A percentile compares a stretch with the other conserved stretches of the same genome.
These are phyloP conservation scores for Escallonia rubra DNA, from an alignment of 129 eudicot species.

Conservation along the genomic window DNA sequence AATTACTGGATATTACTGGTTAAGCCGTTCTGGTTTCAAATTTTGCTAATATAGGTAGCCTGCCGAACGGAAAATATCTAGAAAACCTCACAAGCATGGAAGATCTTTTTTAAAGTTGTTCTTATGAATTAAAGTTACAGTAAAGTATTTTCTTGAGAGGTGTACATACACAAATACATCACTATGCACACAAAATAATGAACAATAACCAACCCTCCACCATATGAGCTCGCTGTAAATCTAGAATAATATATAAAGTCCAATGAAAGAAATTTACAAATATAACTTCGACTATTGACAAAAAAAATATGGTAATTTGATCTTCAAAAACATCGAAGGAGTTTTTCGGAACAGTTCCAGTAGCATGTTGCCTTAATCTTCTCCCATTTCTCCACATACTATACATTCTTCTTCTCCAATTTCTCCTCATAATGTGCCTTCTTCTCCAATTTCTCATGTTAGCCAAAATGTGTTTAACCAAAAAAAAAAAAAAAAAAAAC, in stretches of 20 bases:
- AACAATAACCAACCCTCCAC: conserved; percentile 28
- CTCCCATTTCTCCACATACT: conserved; percentile 66
- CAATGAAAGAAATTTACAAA: conserved; percentile 21
- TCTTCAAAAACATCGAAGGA: conserved; percentile 53
- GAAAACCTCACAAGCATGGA: no score
- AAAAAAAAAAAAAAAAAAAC: conserved; percentile 17
- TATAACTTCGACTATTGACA: conserved; percentile 5
- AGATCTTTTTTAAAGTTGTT: no score
- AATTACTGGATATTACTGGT: no score
- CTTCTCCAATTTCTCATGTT: conserved; percentile 66
- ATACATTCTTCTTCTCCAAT: conserved; percentile 65
- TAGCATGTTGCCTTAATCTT: conserved; percentile 61
- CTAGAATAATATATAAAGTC: conserved; percentile 1
- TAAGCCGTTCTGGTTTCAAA: no score
- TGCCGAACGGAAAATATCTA: no score
- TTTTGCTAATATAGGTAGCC: no score
- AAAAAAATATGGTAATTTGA: conserved; percentile 10
- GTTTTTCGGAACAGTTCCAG: conserved; percentile 70
- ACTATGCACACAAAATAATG: conserved; percentile 47
- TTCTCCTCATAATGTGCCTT: conserved; percentile 69
- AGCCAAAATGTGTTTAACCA: background rate
- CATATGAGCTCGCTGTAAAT: conserved; percentile 42
- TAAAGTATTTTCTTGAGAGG: conserved; percentile 1
- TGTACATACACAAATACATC: conserved; percentile 33
- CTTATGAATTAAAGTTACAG: background rate